These are phyloP conservation scores for Pyrenochaeta sp. DNA, from an alignment of 2,329 filamentous ascomycete genomes.

Conservation along the genomic window DNA sequence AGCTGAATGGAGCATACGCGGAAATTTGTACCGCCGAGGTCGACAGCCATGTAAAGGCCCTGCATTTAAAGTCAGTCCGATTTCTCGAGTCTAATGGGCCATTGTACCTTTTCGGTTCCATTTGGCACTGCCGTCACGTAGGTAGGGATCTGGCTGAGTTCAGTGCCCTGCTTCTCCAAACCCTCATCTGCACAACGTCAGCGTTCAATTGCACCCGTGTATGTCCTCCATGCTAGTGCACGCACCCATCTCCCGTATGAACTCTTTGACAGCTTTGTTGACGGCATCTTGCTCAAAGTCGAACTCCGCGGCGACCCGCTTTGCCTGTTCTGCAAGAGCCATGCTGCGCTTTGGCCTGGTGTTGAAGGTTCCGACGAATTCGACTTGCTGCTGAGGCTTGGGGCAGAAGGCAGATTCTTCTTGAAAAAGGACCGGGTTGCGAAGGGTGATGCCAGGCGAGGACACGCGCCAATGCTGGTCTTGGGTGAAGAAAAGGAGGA, in stretches of 20 bases:
- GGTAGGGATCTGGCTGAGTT: slow-evolving; percentile 93
- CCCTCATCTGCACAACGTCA: slow-evolving; percentile 71
- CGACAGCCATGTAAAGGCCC: slow-evolving; percentile 95
- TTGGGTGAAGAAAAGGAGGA: slow-evolving; percentile 34
- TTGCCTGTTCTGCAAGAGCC: slow-evolving; percentile 72
- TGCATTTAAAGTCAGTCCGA: slow-evolving; percentile 47
- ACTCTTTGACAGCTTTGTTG: slow-evolving; percentile 82
- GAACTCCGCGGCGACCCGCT: slow-evolving; percentile 83
- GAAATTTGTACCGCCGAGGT: slow-evolving; percentile 98
- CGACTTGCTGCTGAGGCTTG: slow-evolving; percentile 33
- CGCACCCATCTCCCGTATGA: slow-evolving; percentile 81
- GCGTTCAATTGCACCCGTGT: slow-evolving; percentile 7
- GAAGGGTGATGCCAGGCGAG: slow-evolving; percentile 31
- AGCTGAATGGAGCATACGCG: slow-evolving; percentile 94
- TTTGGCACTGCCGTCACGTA: slow-evolving; percentile 96
- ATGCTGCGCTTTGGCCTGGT: slow-evolving; percentile 53
- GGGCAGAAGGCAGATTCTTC: slow-evolving; percentile 38
- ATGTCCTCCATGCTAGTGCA: slow-evolving; percentile 16
- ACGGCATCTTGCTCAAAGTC: slow-evolving; percentile 81
- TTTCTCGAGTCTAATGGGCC: slow-evolving; percentile 57
- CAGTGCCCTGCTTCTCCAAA: slow-evolving; percentile 76
- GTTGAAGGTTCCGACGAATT: slow-evolving; percentile 45
- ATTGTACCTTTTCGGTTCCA: slow-evolving; percentile 95
- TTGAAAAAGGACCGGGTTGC: slow-evolving; percentile 33
- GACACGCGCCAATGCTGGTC: slow-evolving; percentile 32